Base-by-base conservation (phyloP, 202 grass and related monocot genomes). In the Brachypodium distachyon region DNA sequence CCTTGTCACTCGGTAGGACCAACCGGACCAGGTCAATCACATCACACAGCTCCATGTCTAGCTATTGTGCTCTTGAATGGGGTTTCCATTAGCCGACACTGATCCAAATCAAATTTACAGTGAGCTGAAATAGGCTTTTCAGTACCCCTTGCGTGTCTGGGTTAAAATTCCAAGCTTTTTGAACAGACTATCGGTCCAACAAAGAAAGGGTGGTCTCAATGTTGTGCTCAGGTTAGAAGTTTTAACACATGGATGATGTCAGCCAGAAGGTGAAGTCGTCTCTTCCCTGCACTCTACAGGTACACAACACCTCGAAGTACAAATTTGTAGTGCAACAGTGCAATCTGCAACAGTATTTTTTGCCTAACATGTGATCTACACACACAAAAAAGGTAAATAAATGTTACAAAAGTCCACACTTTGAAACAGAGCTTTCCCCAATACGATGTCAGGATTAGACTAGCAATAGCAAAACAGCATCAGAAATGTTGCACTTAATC, bases 1-100 rank as follows among this genome's bases (percentile, higher is more conserved):
- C 86, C 76, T 70, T 80, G 38, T 84, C 81, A 44, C 6, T 62
- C 21, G 3, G 73, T 75, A 28, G 69, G 62, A 1, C 31, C 33
- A 4, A 38, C 55, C 57, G 65, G 72, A 65, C 78, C 61, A n/a
- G 36, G 26, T 22, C 39, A 3, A 58, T 69, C 38, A 17, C 7
- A 69, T 50, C 74, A 67, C 67, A 28, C 39, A 27, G n/a, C 40
- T 61, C 19, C 31, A 37, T 23, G 63, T 37, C 51, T 18, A 27
- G 41, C 65, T 77, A n/a, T 4, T 12, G 5, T 79, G 51, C 1
- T 28, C 21, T 37, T 44, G 37, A 62, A 80, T 56, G 36, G n/a
- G 54, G 40, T 66, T 72, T 18, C 77, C 70, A 82, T 19, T 84
- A 38, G 26, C 22, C 26, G 26, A 67, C 25, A 59, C 2, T 5